Evolutionary conservation across 441 rosid genomes (phyloP).

Genomic region (Biscutella laevigata): DNA sequence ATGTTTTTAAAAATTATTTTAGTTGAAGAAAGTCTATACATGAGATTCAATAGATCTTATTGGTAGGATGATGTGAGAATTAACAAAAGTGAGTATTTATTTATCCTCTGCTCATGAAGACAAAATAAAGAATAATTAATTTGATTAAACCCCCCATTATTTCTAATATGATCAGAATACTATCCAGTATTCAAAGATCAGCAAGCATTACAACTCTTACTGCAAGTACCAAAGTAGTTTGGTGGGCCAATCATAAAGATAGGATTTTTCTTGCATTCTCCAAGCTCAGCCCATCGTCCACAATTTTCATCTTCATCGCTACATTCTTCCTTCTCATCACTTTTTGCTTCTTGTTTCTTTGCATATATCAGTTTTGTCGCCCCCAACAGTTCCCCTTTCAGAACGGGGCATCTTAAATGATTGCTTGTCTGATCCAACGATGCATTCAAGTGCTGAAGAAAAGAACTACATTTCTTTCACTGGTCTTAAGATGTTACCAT

Average conservation of each 20-base stretch:
- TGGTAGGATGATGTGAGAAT: too few relatives aligned
- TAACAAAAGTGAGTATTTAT: too few relatives aligned
- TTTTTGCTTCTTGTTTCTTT: constrained; percentile 26
- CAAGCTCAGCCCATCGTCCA: constrained; percentile 63
- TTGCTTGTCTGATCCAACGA: constrained; percentile 54
- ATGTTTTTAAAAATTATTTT: too few relatives aligned
- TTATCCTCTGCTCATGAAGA: too few relatives aligned
- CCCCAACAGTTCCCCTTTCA: constrained; percentile 54
- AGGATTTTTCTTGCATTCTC: constrained; percentile 82
- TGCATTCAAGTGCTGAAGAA: constrained; percentile 56
- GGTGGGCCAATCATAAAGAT: constrained; percentile 86
- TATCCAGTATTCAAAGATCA: constrained; percentile 10
- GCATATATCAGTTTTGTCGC: constrained; percentile 55
- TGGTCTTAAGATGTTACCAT: constrained; percentile 42
- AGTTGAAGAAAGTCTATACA: too few relatives aligned
- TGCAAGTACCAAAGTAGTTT: constrained; percentile 84
- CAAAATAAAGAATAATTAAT: too few relatives aligned
- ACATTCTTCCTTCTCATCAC: constrained; percentile 36
- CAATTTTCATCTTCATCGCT: constrained; percentile 74
- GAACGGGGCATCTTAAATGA: constrained; percentile 74
- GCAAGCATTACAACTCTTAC: constrained; percentile 83
- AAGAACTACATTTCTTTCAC: constrained; percentile 63
- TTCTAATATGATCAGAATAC: background rate
- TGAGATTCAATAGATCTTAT: too few relatives aligned
- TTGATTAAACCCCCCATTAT: too few relatives aligned